These are phyloP conservation scores for Chaetomium sp. DNA, from an alignment of 2,329 filamentous ascomycete genomes.

Conservation along the genomic window DNA sequence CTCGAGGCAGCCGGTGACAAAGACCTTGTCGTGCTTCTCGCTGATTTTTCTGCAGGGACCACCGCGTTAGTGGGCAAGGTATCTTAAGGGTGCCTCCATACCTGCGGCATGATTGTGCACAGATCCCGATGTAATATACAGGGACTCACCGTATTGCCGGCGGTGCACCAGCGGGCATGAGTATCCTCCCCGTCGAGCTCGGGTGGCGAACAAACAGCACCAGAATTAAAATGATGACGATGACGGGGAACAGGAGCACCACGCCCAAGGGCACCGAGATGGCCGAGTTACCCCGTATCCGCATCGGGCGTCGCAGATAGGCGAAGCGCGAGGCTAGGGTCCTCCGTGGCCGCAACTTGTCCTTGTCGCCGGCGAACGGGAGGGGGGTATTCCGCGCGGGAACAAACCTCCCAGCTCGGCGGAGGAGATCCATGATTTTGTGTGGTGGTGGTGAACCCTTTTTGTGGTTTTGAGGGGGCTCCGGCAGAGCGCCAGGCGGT, in stretches of 20 bases:
- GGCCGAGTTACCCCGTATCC: constrained; percentile 83
- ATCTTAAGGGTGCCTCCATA: constrained; percentile 2
- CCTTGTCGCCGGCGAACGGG: constrained; percentile 48
- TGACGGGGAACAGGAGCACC: constrained; percentile 84
- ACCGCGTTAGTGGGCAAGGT: background rate
- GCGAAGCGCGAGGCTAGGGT: constrained; percentile 51
- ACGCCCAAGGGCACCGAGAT: constrained; percentile 89
- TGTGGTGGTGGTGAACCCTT: no score
- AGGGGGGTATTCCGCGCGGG: constrained; percentile 38
- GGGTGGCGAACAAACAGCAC: constrained; percentile 86
- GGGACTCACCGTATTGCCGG: constrained; percentile 74
- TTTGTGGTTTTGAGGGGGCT: constrained; percentile 19
- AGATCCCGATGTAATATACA: background rate
- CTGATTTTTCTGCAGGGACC: constrained; percentile 70
- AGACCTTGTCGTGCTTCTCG: constrained; percentile 95
- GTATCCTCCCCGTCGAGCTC: constrained; percentile 69
- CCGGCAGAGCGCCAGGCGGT: constrained; percentile 12
- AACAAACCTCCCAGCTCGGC: constrained; percentile 47
- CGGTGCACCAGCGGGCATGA: constrained; percentile 82
- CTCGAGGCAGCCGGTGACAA: constrained; percentile 81
- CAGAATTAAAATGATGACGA: constrained; percentile 86
- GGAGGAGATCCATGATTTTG: constrained; percentile 49
- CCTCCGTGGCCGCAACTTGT: constrained; percentile 34
- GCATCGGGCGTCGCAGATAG: constrained; percentile 80
- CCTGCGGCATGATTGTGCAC: background rate